These are phyloP conservation scores for Xerophyta viscosa DNA, from an alignment of 106 monocot genomes.

Conservation along the genomic window DNA sequence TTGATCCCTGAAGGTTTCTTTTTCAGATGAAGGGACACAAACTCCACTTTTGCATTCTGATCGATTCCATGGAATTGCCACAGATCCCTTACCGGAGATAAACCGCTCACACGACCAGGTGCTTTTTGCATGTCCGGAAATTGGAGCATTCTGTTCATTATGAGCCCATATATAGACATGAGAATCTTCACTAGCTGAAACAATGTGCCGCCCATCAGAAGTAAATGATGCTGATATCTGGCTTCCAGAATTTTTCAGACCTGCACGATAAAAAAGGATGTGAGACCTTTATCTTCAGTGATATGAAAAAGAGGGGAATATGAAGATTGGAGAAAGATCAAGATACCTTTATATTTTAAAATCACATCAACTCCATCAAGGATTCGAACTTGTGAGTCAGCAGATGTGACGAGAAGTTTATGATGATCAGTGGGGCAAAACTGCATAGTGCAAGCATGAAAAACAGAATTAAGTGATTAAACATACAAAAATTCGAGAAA, in stretches of 20 bases:
- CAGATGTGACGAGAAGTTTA: conserved; percentile 57
- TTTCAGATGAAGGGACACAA: conserved; percentile 4
- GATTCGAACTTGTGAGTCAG: conserved; percentile 51
- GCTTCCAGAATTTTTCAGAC: conserved; percentile 22
- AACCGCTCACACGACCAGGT: conserved; percentile 33
- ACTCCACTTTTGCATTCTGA: conserved; percentile 11
- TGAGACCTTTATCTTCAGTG: background rate
- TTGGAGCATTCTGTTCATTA: conserved; percentile 2
- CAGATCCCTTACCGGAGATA: conserved; percentile 23
- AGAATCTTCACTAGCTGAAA: conserved; percentile 45
- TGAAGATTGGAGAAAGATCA: background rate
- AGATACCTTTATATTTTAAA: conserved; percentile 46
- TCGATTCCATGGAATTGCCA: conserved; percentile 55
- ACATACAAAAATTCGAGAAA: background rate
- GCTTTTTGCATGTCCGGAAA: conserved; percentile 14
- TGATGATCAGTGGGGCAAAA: conserved; percentile 40
- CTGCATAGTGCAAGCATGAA: conserved; percentile 21
- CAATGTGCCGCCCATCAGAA: conserved; percentile 42
- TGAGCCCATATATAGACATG: conserved; percentile 37
- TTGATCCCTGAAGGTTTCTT: conserved; percentile 7
- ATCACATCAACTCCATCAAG: conserved; percentile 32
- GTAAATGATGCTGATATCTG: conserved; percentile 50
- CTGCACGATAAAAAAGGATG: conserved; percentile 4
- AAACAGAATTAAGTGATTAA: background rate
- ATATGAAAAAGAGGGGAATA: background rate